Evolutionary conservation across 768 basidiomycete species (phyloP).

Genomic region (Suillus subaureus): DNA sequence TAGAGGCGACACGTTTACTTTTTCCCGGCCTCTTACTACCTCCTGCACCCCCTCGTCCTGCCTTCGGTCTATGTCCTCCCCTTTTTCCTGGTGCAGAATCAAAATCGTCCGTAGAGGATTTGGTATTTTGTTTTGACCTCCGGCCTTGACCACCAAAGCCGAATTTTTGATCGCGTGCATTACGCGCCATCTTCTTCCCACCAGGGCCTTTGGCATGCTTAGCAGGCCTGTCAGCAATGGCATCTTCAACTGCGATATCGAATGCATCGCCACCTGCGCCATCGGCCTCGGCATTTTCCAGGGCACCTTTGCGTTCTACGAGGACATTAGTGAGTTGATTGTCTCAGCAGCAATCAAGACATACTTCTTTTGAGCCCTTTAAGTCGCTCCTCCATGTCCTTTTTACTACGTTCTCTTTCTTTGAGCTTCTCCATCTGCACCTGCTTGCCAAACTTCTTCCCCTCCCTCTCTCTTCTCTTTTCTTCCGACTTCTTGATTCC

Average conservation of each 20-base stretch:
- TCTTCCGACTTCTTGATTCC: constrained; percentile 91
- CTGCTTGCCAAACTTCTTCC: constrained; percentile 98
- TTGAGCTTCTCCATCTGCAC: constrained; percentile 94
- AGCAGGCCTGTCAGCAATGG: constrained; percentile 70
- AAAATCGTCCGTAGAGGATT: constrained; percentile 79
- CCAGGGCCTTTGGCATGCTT: constrained; percentile 46
- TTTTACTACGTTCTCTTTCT: constrained; percentile 86
- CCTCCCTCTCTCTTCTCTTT: constrained; percentile 87
- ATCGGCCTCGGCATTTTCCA: constrained; percentile 62
- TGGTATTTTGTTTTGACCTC: constrained; percentile 80
- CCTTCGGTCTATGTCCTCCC: constrained; percentile 30
- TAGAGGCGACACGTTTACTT: constrained; percentile 50
- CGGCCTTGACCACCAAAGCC: constrained; percentile 75
- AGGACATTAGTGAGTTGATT: not conserved
- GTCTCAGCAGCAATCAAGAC: constrained; percentile 26
- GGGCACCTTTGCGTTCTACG: constrained; percentile 80
- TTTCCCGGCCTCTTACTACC: constrained; percentile 60
- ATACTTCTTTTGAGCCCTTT: constrained; percentile 90
- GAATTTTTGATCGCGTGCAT: constrained; percentile 75
- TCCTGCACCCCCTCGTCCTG: constrained; percentile 35
- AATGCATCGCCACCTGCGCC: constrained; percentile 65
- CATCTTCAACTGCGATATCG: constrained; percentile 90
- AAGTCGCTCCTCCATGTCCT: constrained; percentile 86
- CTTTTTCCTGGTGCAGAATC: constrained; percentile 40
- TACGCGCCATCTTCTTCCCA: constrained; percentile 50